Base-by-base conservation (phyloP, 208 protist genomes). In the Acanthamoeba triangularis region DNA sequence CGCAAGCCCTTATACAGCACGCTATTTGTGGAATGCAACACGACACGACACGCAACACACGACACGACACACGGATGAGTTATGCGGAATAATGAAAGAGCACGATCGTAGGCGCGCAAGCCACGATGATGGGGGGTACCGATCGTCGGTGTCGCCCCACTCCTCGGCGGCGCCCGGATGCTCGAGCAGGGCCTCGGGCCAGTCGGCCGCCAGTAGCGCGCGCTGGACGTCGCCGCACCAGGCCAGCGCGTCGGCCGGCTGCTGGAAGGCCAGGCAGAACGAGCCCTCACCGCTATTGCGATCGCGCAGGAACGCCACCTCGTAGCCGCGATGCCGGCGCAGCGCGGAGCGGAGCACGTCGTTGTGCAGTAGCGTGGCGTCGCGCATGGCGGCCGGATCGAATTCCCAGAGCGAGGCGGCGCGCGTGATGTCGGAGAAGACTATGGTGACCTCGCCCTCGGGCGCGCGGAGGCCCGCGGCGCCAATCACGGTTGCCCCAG, bases 261-360 rank as follows among this genome's bases (percentile, higher is more conserved):
- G 25, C 35, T 76, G 54, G 88, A 93, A 93, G 30, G 88, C 88
- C 88, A 93, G 1, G 3, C 47, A 76, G 88, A 93, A 93, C n/a
- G 61, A 90, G 23, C 84, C 84, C 47, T 90, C 84, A 3, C 84
- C 84, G 4, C 84, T 41, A 5, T 28, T 90, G 23, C 18, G 16
- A 5, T 41, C 84, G 25, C 49, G 14, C 37, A 44, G 84, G 28
- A 65, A 90, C 2, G 35, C 30, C 65, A 41, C 37, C 37, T 41
- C 37, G 37, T 41, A 41, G 37, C 37, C 37, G 37, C 37, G 37
- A 3, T 41, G 37, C 37, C 37, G 37, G 3, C 37, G 37, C 37
- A 41, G 37, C 37, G 37, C 37, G 37, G 37, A 41, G 37, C 37
- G 37, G 37, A 41, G 37, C 37, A 41, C 37, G 1, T 41, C 37